Percentiles rank a stretch among this genome's conserved stretches.
These are phyloP conservation scores for Aspergillus bertholletiae DNA, from an alignment of 495 filamentous ascomycete species.

Conservation along the genomic window DNA sequence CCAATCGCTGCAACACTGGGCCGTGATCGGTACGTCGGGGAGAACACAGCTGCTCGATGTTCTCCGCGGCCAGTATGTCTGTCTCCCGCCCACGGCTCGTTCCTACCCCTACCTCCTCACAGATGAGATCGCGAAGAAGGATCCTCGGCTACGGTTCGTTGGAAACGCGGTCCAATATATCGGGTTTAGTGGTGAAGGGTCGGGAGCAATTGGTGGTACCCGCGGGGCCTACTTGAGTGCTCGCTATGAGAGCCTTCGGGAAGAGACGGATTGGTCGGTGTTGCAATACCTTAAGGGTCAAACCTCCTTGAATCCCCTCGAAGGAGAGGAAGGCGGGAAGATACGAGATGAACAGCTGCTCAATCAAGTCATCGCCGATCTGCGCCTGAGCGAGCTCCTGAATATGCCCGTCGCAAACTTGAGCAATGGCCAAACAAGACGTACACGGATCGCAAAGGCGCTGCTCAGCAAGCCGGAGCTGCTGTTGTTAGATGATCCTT, in stretches of 20 bases:
- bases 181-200: slow-evolving; percentile 66
- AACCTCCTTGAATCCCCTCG: slow-evolving; percentile 68
- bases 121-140: slow-evolving; percentile 52
- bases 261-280: slow-evolving; percentile 84
- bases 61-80: slow-evolving; percentile 68
- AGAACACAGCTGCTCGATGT: slow-evolving; percentile 76
- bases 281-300: slow-evolving; percentile 73
- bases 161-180: slow-evolving; percentile 74
- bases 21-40: slow-evolving; percentile 66
- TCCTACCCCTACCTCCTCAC: slow-evolving; percentile 71
- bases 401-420: slow-evolving; percentile 80
- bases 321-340: slow-evolving; percentile 46
- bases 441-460: slow-evolving; percentile 83
- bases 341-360: slow-evolving; percentile 45
- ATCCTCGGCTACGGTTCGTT: slow-evolving; percentile 52
- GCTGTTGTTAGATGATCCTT: slow-evolving; percentile 87
- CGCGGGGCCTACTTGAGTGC: slow-evolving; percentile 80
- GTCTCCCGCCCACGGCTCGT: slow-evolving; percentile 66
- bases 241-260: slow-evolving; percentile 85
- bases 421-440: slow-evolving; percentile 87
- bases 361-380: slow-evolving; percentile 56
- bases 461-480: slow-evolving; percentile 75
- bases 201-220: slow-evolving; percentile 51
- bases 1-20: slow-evolving; percentile 57
- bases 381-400: slow-evolving; percentile 62